These are phyloP conservation scores for Xylariaceae sp. DNA, from an alignment of 2,329 filamentous ascomycete species.

Conservation along the genomic window DNA sequence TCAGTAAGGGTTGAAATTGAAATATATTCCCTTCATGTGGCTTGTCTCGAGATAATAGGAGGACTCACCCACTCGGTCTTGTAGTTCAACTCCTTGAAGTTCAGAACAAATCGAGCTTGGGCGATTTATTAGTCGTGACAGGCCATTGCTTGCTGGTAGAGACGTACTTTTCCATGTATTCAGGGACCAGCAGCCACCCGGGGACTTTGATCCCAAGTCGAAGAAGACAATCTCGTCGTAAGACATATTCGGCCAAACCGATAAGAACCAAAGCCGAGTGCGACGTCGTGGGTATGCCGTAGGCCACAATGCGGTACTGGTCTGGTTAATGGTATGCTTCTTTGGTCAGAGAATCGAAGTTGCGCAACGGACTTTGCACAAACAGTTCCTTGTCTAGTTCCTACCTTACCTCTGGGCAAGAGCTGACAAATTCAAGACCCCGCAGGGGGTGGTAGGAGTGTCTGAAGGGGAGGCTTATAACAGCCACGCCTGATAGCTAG, in stretches of 20 bases:
- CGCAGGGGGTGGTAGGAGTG: no score
- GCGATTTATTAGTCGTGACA: conserved; percentile 5
- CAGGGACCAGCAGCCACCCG: conserved; percentile 49
- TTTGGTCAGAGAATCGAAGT: no score
- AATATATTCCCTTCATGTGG: not conserved
- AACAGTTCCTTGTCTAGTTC: no score
- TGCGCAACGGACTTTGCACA: no score
- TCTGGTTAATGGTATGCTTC: no score
- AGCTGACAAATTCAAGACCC: no score
- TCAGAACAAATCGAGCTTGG: conserved; percentile 55
- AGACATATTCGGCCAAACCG: conserved; percentile 11
- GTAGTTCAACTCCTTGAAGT: conserved; percentile 62
- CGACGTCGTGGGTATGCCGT: no score
- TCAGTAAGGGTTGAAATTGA: conserved; percentile 2
- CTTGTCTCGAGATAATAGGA: not conserved
- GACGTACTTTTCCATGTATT: conserved; percentile 64
- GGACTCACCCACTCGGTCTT: conserved; percentile 52
- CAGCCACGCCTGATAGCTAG: no score
- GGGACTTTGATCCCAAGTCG: conserved; percentile 51
- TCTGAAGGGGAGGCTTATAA: no score
- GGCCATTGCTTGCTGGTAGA: not conserved
- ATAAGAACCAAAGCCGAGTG: no score
- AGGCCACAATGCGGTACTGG: no score
- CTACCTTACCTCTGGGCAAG: no score
- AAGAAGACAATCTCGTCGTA: conserved; percentile 43